Evolutionary conservation across 495 filamentous ascomycete genomes (phyloP).

Genomic region (Endocarpon pusillum): DNA sequence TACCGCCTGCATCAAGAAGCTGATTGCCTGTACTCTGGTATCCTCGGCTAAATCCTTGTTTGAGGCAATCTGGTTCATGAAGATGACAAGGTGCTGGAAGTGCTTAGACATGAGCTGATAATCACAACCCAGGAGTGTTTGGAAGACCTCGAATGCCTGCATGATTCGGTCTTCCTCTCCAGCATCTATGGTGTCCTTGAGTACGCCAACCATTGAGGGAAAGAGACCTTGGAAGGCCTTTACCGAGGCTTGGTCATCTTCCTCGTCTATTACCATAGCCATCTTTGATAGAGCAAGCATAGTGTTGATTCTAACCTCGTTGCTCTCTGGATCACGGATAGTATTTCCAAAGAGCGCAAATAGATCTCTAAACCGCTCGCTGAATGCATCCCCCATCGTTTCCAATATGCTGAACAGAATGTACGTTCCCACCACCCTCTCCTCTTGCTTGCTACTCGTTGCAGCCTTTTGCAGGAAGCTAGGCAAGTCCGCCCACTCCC

Average conservation of each 20-base stretch:
- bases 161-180: conserved; percentile 72
- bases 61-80: conserved; percentile 79
- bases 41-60: conserved; percentile 66
- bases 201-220: conserved; percentile 74
- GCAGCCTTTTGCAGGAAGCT: conserved; percentile 57
- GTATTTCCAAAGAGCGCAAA: conserved; percentile 74
- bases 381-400: conserved; percentile 59
- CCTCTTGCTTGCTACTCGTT: conserved; percentile 47
- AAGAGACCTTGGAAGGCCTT: conserved; percentile 57
- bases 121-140: conserved; percentile 83
- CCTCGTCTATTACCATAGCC: conserved; percentile 71
- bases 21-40: conserved; percentile 71
- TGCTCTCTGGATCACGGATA: conserved; percentile 77
- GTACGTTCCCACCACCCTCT: conserved; percentile 82
- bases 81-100: conserved; percentile 78
- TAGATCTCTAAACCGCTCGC: conserved; percentile 57
- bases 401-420: conserved; percentile 86
- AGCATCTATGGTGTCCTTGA: conserved; percentile 63
- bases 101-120: conserved; percentile 65
- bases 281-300: conserved; percentile 82
- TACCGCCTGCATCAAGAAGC: conserved; percentile 83
- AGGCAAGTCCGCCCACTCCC: conserved; percentile 72
- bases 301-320: conserved; percentile 85
- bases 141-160: conserved; percentile 92
- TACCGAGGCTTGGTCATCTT: conserved; percentile 59